Evolutionary conservation across 306 rosid genomes (phyloP).

Genomic region (Citrullus mucosospermus): DNA sequence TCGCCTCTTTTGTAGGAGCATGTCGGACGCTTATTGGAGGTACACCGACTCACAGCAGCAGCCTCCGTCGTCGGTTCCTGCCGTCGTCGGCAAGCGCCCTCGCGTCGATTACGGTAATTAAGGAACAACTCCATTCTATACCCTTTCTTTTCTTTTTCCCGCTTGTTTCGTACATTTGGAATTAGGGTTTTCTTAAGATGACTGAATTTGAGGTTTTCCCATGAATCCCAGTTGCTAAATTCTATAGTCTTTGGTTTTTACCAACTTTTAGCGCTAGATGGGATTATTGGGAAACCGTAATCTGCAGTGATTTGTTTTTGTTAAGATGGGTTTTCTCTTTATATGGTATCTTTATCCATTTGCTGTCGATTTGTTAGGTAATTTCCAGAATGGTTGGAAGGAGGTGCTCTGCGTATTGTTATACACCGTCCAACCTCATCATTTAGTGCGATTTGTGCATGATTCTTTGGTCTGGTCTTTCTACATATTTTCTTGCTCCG

Average conservation of each 20-base stretch:
- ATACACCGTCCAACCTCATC: background rate
- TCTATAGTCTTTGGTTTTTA: background rate
- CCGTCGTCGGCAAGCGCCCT: conserved; percentile 63
- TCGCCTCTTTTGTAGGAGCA: conserved; percentile 5
- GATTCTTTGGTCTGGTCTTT: background rate
- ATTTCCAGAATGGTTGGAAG: background rate
- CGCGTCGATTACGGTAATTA: conserved; percentile 69
- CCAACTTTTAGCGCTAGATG: background rate
- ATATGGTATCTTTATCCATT: background rate
- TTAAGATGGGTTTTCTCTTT: background rate
- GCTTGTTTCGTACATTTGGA: background rate
- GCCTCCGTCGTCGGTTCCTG: conserved; percentile 32
- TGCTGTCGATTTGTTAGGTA: background rate
- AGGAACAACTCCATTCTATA: background rate
- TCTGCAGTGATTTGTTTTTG: background rate
- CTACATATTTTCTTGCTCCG: background rate
- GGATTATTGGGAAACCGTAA: background rate
- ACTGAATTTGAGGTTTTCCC: background rate
- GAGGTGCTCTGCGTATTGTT: background rate
- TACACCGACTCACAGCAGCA: conserved; percentile 61
- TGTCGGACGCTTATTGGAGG: conserved; percentile 94
- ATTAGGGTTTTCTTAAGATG: conserved; percentile 17
- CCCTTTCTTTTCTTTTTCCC: background rate
- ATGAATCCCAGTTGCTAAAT: background rate
- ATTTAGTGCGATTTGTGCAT: background rate